Evolutionary conservation across 306 rosid genomes (phyloP), one percentile per base, ranked within the genome.

Genomic region (Rosa multiflora): DNA sequence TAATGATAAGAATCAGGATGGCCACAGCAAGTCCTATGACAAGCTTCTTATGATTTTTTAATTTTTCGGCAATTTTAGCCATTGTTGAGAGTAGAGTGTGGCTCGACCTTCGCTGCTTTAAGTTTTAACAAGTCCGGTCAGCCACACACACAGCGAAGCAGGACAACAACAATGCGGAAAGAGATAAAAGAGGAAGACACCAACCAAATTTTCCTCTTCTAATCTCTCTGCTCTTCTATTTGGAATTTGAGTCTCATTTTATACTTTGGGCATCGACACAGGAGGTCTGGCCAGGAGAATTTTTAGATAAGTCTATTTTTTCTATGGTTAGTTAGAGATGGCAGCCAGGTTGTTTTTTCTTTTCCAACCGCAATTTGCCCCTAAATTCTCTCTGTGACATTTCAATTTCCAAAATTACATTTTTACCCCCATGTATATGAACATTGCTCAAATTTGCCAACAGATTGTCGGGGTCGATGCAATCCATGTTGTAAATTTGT

Each of bases 31-130:
- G 3, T 10, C 51, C 51, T 11, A 47, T 47, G 51, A 10, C 13
- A 1, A 47, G 37, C 37, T 32, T 32, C 37, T 32, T 32, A 32
- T 32, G 37, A 32, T 32, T 32, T 32, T 32, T 32, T 32, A 32
- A 32, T 32, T 32, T 32, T 32, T 47, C 51, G 3, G 37, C 37
- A 32, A 32, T 32, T 32, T 32, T 32, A 32, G 37, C 98, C 98
- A 92, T 91, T 66, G 44, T 5, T 52, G 35, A 42, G 14, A 42
- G 56, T 14, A 47, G 51, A 51, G 56, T 51, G 20, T 58, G 61
- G 67, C 93, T 82, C 87, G 89, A 94, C 55, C 91, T 88, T 51
- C 17, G 5, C 98, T 89, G 97, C 98, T 97, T 90, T 32, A 32
- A 32, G 37, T 32, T 32, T 32, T 87, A 84, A 92, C 6, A 32